phyloP scores from a whole-genome alignment of 1,139 yeast genomes.

The Diutina pseudorugosa region DNA sequence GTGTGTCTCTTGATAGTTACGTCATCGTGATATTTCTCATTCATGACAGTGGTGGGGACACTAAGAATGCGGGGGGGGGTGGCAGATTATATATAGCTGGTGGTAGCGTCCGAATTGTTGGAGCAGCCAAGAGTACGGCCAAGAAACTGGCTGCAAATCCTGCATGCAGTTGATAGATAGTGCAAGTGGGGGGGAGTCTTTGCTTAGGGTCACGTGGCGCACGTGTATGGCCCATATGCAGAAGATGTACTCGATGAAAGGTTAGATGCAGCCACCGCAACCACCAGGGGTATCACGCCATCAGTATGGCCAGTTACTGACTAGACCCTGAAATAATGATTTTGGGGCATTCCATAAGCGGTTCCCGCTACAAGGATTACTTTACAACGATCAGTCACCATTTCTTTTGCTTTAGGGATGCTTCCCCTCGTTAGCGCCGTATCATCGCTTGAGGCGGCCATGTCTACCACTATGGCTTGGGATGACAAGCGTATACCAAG shows the following conservation, averaged over 20 bases:
- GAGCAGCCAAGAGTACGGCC: not conserved
- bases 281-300: not conserved
- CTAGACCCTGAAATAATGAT: no score
- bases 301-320: no score
- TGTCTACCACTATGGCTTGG: not conserved
- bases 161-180: not conserved
- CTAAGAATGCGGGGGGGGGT: not conserved
- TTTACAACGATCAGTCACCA: no score
- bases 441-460: not conserved
- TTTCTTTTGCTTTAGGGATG: no score
- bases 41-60: not conserved
- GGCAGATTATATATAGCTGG: not conserved
- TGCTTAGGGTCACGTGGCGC: not conserved
- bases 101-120: not conserved
- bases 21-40: not conserved
- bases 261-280: not conserved
- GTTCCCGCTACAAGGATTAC: no score
- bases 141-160: conserved; percentile 2
- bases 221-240: not conserved
- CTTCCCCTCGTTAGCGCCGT: not conserved
- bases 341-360: no score
- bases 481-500: not conserved
- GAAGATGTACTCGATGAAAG: not conserved
- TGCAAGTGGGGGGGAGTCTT: not conserved
- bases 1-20: not conserved